Evolutionary conservation across 129 eudicot species (phyloP), one percentile per base, ranked within the genome.

Genomic region (Centrapalus pauciflorus): DNA sequence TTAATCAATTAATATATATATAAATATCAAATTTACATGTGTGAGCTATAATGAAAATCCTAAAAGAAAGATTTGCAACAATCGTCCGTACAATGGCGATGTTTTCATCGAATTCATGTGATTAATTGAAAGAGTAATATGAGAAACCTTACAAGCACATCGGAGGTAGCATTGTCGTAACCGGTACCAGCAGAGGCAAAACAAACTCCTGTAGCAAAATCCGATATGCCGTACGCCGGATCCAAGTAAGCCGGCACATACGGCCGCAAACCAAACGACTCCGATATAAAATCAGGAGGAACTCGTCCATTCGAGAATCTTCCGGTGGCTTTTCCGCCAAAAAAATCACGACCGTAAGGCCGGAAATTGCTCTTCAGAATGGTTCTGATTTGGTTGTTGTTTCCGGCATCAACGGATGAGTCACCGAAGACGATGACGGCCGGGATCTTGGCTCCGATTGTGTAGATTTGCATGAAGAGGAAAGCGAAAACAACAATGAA

Each of bases 131-230:
- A n/a, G 48, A 14, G 29, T 54, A 55, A 66, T 7, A 8, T 0
- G 55, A 45, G 34, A 41, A 27, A 79, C 94, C 94, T 83, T 79
- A 89, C 96, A 28, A 89, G 88, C 17, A 89, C 90, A 27, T 79
- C 82, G 10, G 96, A 81, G 38, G 96, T 89, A 8, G 83, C 88
- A 70, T 69, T 83, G 45, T 89, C 96, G 69, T 78, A 86, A 3
- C 96, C 96, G 2, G 96, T 89, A 1, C 96, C 96, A 45, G 96
- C 96, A 13, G 96, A 89, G 25, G 96, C 96, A 72, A 89, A 89
- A 62, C 87, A 75, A 50, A 89, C 96, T 0, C 96, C 96, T 23
- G 60, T 69, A 10, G 73, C 84, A 45, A 89, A 89, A 81, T 83
- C 88, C 12, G 87, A 76, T 1, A 89, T 85, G 56, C 70, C 79